Conservation (phyloP, 2,329 filamentous ascomycete genomes). For the Scedosporium aurantiacum region DNA sequence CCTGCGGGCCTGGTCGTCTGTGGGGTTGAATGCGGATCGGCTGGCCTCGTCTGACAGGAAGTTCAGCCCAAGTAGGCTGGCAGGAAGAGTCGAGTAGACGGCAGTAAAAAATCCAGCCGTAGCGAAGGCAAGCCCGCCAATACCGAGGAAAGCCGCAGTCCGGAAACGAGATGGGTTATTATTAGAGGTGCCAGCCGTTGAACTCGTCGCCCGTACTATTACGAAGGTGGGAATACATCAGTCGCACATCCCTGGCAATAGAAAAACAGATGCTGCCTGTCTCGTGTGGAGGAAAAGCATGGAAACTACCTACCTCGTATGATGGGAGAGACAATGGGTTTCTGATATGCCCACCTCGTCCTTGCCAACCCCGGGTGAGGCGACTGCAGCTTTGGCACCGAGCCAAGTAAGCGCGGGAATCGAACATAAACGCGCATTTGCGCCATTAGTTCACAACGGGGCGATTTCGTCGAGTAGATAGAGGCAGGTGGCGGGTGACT, state of each 20-base stretch:
- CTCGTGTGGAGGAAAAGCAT: no score
- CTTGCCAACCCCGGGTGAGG: not conserved
- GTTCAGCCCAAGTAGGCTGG: constrained; percentile 9
- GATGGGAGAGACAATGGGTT: not conserved
- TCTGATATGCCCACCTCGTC: not conserved
- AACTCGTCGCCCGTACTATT: not conserved
- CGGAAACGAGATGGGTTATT: not conserved
- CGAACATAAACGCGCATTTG: not conserved
- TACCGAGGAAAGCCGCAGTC: not conserved
- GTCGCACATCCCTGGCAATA: no score
- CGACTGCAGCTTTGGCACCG: not conserved
- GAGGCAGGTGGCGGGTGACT: no score
- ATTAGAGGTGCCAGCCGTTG: not conserved
- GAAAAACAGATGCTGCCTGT: no score
- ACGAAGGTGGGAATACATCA: not conserved
- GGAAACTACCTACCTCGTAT: not conserved
- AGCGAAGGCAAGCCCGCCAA: not conserved
- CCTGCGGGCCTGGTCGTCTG: constrained; percentile 40
- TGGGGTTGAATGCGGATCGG: constrained; percentile 50
- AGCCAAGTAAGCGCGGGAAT: not conserved
- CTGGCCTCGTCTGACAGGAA: constrained; percentile 57
- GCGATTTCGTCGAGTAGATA: no score
- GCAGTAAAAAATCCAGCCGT: constrained; percentile 5
- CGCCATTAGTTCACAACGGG: not conserved
- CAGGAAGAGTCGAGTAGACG: constrained; percentile 9